Evolutionary conservation across 257 asterid species (phyloP).

Genomic region (Vinca minor): DNA sequence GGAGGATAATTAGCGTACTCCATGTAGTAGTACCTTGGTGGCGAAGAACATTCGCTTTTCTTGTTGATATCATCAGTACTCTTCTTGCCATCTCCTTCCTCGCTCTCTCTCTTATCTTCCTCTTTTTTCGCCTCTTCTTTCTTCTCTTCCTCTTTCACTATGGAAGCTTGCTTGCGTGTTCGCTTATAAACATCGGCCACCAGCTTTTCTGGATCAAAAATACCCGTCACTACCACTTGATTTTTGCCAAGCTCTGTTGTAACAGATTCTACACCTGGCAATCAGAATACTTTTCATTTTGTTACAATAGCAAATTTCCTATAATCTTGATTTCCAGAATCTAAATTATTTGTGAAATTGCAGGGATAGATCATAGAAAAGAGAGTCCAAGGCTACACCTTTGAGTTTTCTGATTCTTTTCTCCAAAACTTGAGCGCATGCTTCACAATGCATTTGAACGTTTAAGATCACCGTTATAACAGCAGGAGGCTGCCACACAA

Average conservation of each 20-base stretch:
- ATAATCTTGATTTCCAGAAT: not conserved
- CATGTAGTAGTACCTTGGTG: constrained; percentile 49
- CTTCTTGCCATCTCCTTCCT: constrained; percentile 30
- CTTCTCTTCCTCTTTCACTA: constrained; percentile 32
- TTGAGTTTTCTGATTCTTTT: constrained; percentile 49
- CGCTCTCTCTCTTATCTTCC: constrained; percentile 17
- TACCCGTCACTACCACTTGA: constrained; percentile 57
- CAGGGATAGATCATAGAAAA: too few species aligned
- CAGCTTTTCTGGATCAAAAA: constrained; percentile 69
- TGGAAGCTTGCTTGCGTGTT: constrained; percentile 63
- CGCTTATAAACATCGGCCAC: constrained; percentile 60
- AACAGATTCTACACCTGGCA: constrained; percentile 73
- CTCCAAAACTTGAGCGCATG: constrained; percentile 73
- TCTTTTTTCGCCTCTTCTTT: constrained; percentile 20
- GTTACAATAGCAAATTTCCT: not conserved
- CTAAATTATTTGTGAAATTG: too few species aligned
- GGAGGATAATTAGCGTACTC: constrained; percentile 60
- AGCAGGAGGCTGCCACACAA: constrained; percentile 49
- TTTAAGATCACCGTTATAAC: constrained; percentile 52
- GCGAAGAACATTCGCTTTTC: constrained; percentile 56
- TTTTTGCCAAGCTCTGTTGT: constrained; percentile 51
- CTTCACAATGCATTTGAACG: constrained; percentile 90
- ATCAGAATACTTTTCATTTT: not conserved
- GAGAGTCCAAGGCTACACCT: too few species aligned
- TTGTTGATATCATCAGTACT: constrained; percentile 47